Conservation (phyloP, 495 filamentous ascomycete species). For the Aspergillus heteromorphus region DNA sequence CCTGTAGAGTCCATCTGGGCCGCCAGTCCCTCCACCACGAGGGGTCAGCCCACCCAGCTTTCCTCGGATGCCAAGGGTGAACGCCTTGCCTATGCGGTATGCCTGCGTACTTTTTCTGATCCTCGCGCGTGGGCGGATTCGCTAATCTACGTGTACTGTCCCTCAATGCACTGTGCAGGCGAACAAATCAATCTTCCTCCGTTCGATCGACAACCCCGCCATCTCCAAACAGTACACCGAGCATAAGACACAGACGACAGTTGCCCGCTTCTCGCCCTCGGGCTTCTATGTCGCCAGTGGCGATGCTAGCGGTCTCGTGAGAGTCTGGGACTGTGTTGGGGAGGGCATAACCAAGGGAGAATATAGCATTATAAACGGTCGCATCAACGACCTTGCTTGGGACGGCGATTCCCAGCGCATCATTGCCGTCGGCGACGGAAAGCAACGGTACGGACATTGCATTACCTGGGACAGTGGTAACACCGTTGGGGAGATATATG, state of each 20-base stretch:
- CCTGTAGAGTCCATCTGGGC: constrained; percentile 63
- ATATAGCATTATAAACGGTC: constrained; percentile 89
- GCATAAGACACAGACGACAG: constrained; percentile 81
- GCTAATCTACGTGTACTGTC: constrained; percentile 8
- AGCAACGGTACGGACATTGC: constrained; percentile 88
- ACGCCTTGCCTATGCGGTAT: constrained; percentile 87
- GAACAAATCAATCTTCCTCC: constrained; percentile 92
- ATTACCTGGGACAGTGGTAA: constrained; percentile 95
- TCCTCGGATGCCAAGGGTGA: constrained; percentile 88
- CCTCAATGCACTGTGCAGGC: constrained; percentile 50
- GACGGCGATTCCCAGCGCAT: constrained; percentile 95
- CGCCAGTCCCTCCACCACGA: constrained; percentile 72
- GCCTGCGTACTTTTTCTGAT: constrained; percentile 17
- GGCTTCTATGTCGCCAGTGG: constrained; percentile 96
- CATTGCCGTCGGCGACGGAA: constrained; percentile 91
- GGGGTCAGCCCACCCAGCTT: constrained; percentile 85
- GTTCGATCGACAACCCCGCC: constrained; percentile 84
- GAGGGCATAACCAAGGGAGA: constrained; percentile 65
- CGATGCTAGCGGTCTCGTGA: constrained; percentile 74
- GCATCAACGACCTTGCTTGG: constrained; percentile 95
- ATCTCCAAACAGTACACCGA: constrained; percentile 79
- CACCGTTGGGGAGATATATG: constrained; percentile 86
- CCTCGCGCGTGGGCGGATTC: neutral
- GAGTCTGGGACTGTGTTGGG: constrained; percentile 76
- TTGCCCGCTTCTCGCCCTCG: constrained; percentile 90